Base-by-base conservation (phyloP, 352 stramenopile genomes). In the Aphanomyces astaci region DNA sequence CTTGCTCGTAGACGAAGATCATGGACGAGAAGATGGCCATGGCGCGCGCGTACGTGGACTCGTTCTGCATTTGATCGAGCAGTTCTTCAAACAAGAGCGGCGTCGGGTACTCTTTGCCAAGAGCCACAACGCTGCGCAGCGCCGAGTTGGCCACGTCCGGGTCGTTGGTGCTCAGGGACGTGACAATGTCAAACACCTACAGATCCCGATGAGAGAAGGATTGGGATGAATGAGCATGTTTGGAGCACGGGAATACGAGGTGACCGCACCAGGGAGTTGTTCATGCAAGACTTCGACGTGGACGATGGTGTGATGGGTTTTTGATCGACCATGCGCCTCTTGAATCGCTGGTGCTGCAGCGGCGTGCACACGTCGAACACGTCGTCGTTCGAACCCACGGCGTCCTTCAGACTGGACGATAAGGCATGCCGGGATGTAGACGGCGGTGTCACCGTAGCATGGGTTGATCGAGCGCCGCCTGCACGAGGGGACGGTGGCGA, bases 101-200 rank as follows among this genome's bases (percentile, higher is more conserved):
- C 3, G 83, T 90, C 36, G 86, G 83, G 63, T 91, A 91, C 66
- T 92, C 84, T 64, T 90, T 92, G 4, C 84, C 86, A 19, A 92
- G 75, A 30, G 90, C 83, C n/a, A 94, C 86, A 55, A 94, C 84
- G 52, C 78, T 90, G 15, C 83, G 77, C 27, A 94, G 74, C 3
- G 86, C 85, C 39, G 82, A 80, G 63, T 90, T 90, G 13, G 82
- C 86, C 0, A 88, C 81, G 11, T 82, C 83, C 0, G 86, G 86
- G 72, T 94, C 84, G 64, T 90, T 94, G 3, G 86, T 94, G 70
- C 82, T 90, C 52, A 94, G 71, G 46, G 83, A 87, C n/a, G 62
- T 68, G 31, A 59, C 49, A 27, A 68, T 40, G 25, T 68, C 62
- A 51, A 68, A 68, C 10, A 68, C 62, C 62, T 68, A 68, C 30